These are phyloP conservation scores for Blastosporella zonata DNA, from an alignment of 1,284 basidiomycete genomes.

Conservation along the genomic window DNA sequence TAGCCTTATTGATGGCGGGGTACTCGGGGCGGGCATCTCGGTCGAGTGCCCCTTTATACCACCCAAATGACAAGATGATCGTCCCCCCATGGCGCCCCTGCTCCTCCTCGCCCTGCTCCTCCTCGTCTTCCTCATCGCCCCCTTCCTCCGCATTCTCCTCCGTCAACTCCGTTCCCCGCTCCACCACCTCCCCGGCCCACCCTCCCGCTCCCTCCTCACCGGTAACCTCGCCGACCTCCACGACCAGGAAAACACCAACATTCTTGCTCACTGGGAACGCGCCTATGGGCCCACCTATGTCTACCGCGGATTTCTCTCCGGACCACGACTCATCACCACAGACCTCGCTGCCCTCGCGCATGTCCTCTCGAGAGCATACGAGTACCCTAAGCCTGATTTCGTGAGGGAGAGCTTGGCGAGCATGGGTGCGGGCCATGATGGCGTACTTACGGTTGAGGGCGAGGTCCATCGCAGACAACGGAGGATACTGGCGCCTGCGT, in stretches of 20 bases:
- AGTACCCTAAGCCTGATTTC: constrained; percentile 66
- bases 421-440: constrained; percentile 49
- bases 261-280: constrained; percentile 46
- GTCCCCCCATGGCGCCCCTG: too few species aligned
- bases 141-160: constrained; percentile 28
- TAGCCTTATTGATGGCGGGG: too few species aligned
- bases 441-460: constrained; percentile 51
- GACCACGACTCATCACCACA: constrained; percentile 52
- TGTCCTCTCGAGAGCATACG: constrained; percentile 57
- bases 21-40: too few species aligned
- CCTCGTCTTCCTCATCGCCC: constrained; percentile 22
- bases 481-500: constrained; percentile 48
- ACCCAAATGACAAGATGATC: too few species aligned
- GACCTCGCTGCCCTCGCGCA: constrained; percentile 60
- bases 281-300: constrained; percentile 49
- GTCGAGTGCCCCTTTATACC: too few species aligned
- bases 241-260: constrained; percentile 54
- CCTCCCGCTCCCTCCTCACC: constrained; percentile 44
- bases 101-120: constrained; percentile 22
- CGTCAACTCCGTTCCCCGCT: constrained; percentile 33
- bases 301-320: constrained; percentile 55
- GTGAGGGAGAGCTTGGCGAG: constrained; percentile 53
- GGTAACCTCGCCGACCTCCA: constrained; percentile 57
- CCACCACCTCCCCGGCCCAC: constrained; percentile 29
- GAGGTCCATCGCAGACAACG: constrained; percentile 48